Percentiles rank a stretch among this genome's conserved stretches.
These are phyloP conservation scores for Panellus pusillus DNA, from an alignment of 768 basidiomycete genomes.

Conservation along the genomic window DNA sequence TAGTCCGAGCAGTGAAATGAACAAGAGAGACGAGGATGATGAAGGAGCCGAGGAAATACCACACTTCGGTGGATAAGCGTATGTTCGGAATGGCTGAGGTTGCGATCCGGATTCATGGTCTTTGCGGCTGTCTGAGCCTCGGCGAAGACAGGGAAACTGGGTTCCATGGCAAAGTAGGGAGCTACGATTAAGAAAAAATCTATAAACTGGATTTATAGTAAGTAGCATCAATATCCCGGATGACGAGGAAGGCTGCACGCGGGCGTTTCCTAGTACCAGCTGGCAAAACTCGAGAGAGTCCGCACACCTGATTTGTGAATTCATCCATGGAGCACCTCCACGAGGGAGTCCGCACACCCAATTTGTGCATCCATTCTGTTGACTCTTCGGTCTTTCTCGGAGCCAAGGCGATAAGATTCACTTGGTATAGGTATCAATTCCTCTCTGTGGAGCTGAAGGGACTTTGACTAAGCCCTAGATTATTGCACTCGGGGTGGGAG, in stretches of 20 bases:
- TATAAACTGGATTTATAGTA: conserved; percentile 13
- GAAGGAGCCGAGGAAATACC: conserved; percentile 44
- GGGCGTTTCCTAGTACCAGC: not conserved
- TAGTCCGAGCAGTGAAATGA: conserved; percentile 33
- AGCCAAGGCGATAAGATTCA: not conserved
- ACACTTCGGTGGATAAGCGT: conserved; percentile 28
- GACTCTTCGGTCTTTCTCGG: not conserved
- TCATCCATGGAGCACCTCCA: not conserved
- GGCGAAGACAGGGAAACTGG: not conserved
- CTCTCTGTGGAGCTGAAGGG: no score
- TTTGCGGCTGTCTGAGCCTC: not conserved
- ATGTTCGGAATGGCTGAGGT: conserved; percentile 5
- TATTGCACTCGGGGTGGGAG: not conserved
- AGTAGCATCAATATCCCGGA: not conserved
- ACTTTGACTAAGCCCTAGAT: no score
- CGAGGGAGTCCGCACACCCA: not conserved
- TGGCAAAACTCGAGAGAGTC: conserved; percentile 18
- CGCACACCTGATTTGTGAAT: conserved; percentile 13
- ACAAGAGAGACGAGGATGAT: conserved; percentile 39
- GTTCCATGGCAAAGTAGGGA: conserved; percentile 7
- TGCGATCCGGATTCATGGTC: conserved; percentile 4
- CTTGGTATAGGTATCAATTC: no score
- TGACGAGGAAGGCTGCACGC: not conserved
- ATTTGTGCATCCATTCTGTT: not conserved
- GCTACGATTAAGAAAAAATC: not conserved